phyloP scores from a whole-genome alignment of 345 rosid species.

The Orychophragmus violaceus region DNA sequence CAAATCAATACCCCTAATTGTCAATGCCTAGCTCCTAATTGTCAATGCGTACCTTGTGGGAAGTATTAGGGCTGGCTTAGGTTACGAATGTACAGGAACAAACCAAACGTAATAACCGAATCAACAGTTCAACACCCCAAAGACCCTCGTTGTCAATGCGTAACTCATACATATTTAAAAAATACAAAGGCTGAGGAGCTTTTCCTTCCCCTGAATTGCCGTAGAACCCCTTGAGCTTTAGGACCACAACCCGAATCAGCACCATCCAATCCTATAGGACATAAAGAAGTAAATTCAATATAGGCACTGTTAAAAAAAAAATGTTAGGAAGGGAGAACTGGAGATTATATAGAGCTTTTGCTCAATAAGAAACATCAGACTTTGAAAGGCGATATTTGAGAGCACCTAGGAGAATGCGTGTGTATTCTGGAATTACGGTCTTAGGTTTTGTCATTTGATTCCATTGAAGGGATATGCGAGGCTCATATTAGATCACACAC shows the following conservation, averaged over 20 bases:
- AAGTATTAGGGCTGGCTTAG: no score
- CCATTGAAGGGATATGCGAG: neutral
- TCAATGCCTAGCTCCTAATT: no score
- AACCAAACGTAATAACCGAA: neutral
- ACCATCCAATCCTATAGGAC: conserved; percentile 53
- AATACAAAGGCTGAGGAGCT: neutral
- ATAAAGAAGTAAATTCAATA: neutral
- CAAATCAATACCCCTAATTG: no score
- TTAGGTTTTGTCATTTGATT: neutral
- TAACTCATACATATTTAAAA: neutral
- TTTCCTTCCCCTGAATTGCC: conserved; percentile 93
- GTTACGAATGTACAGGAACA: no score
- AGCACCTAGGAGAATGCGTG: neutral
- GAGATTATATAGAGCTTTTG: no score
- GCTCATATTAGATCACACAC: neutral
- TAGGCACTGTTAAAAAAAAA: no score
- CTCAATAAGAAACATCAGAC: no score
- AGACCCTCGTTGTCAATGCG: neutral
- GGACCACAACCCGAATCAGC: conserved; percentile 80
- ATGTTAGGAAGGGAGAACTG: no score
- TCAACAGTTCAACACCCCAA: neutral
- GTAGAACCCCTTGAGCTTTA: no score
- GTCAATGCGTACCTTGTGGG: no score
- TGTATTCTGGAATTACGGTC: neutral
- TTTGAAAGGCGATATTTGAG: no score